These are phyloP conservation scores for Botryotinia convoluta DNA, from an alignment of 2,329 filamentous ascomycete genomes.

Conservation along the genomic window DNA sequence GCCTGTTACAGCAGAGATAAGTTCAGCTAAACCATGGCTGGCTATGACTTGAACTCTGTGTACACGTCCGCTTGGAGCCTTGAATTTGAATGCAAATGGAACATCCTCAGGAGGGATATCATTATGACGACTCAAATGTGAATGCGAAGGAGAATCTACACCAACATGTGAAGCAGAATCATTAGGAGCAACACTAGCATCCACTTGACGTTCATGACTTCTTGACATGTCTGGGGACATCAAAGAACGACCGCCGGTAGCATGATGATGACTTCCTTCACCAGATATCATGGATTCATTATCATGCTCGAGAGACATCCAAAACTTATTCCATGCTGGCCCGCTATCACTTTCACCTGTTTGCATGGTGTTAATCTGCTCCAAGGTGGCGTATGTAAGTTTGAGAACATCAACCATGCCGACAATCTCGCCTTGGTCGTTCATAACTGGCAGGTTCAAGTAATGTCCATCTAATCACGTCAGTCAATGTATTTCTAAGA, in stretches of 20 bases:
- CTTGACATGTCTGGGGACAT: conserved; percentile 77
- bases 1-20: conserved; percentile 72
- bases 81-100: conserved; percentile 98
- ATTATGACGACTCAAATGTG: conserved; percentile 52
- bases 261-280: conserved; percentile 73
- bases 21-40: conserved; percentile 73
- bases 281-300: conserved; percentile 96
- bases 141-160: conserved; percentile 71
- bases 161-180: conserved; percentile 95
- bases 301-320: conserved; percentile 85
- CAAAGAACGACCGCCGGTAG: conserved; percentile 66
- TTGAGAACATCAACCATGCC: conserved; percentile 99
- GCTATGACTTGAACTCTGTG: conserved; percentile 86
- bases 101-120: conserved; percentile 62
- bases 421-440: conserved; percentile 92
- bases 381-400: conserved; percentile 94
- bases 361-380: conserved; percentile 95
- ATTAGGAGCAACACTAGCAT: conserved; percentile 83
- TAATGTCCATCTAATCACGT: conserved; percentile 80
- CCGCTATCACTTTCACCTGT: conserved; percentile 79
- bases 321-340: conserved; percentile 99
- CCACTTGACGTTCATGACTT: conserved; percentile 59
- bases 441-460: conserved; percentile 97
- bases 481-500: conserved; percentile 24
- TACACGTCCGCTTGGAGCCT: conserved; percentile 90